These are phyloP conservation scores for Bolboschoenoplectus hybrid DNA, from an alignment of 202 grass and related monocot species.

Conservation along the genomic window DNA sequence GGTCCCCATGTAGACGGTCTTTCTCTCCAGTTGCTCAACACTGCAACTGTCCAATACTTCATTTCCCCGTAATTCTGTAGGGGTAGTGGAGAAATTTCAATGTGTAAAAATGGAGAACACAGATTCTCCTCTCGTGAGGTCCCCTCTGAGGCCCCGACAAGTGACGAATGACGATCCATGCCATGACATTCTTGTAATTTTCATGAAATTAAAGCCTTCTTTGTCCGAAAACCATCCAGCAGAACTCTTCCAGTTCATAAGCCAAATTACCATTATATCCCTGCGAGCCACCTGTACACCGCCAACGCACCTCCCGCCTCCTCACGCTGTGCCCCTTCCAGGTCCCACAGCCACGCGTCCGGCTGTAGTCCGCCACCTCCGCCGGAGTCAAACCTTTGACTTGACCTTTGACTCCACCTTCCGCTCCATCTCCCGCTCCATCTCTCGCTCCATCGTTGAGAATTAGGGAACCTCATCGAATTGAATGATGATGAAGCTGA, in stretches of 20 bases:
- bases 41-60: neutral
- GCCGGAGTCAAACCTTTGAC: constrained; percentile 68
- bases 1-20: neutral
- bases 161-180: neutral
- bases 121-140: neutral
- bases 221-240: neutral
- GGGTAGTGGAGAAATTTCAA: neutral
- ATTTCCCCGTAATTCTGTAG: neutral
- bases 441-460: constrained; percentile 58
- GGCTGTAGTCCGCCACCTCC: constrained; percentile 42
- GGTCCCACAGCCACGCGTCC: constrained; percentile 69
- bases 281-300: constrained; percentile 69
- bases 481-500: constrained; percentile 49
- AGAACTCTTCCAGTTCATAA: neutral
- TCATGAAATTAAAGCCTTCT: neutral
- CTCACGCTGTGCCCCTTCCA: constrained; percentile 71
- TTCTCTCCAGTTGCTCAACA: neutral
- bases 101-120: neutral
- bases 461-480: constrained; percentile 37
- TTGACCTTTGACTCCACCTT: constrained; percentile 75
- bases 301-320: constrained; percentile 56
- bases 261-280: constrained; percentile 50
- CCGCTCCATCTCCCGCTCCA: constrained; percentile 71
- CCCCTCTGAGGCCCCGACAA: neutral
- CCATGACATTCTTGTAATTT: neutral